Percentiles rank a stretch among this genome's conserved stretches.
phyloP scores from a whole-genome alignment of 768 basidiomycete species.

The Boletus sp. region DNA sequence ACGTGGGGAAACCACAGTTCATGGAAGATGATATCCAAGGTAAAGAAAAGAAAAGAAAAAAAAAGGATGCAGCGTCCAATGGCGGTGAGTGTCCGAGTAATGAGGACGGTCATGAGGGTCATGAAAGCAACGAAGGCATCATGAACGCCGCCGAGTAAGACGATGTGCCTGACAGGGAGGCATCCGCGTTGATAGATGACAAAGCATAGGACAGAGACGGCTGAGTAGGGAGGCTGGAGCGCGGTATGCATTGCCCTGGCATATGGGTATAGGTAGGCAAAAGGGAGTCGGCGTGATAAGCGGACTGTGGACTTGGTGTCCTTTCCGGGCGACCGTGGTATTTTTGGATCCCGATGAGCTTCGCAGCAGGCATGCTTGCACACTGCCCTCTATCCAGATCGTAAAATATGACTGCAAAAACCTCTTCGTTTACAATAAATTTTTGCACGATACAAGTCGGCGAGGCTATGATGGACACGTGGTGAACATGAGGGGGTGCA shows the following conservation, averaged over 20 bases:
- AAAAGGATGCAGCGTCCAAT: slow-evolving; percentile 23
- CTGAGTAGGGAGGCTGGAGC: slow-evolving; percentile 29
- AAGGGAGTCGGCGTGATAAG: slow-evolving; percentile 30
- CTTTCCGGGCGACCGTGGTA: slow-evolving; percentile 32
- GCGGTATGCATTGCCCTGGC: slow-evolving; percentile 36
- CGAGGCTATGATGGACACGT: slow-evolving; percentile 39
- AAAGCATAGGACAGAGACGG: slow-evolving; percentile 44
- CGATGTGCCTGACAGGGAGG: slow-evolving; percentile 20
- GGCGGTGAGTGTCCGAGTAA: slow-evolving; percentile 17
- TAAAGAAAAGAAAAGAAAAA: slow-evolving; percentile 5
- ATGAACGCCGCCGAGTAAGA: slow-evolving; percentile 30
- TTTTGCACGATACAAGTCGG: slow-evolving; percentile 66
- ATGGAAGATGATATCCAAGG: slow-evolving; percentile 30
- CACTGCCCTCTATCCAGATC: slow-evolving; percentile 59
- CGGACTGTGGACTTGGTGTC: slow-evolving; percentile 25
- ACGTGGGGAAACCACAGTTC: slow-evolving; percentile 18
- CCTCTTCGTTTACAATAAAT: slow-evolving; percentile 60
- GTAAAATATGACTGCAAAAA: slow-evolving; percentile 63
- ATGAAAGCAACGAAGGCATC: slow-evolving; percentile 35
- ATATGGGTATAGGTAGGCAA: slow-evolving; percentile 31
- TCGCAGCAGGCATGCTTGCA: slow-evolving; percentile 53
- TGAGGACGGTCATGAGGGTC: slow-evolving; percentile 26
- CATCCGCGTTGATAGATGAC: slow-evolving; percentile 34
- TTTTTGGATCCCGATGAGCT: slow-evolving; percentile 52
- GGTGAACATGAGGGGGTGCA: slow-evolving; percentile 26